phyloP scores from a whole-genome alignment of 208 protist species.

The Plasmodiophora brassicae region DNA sequence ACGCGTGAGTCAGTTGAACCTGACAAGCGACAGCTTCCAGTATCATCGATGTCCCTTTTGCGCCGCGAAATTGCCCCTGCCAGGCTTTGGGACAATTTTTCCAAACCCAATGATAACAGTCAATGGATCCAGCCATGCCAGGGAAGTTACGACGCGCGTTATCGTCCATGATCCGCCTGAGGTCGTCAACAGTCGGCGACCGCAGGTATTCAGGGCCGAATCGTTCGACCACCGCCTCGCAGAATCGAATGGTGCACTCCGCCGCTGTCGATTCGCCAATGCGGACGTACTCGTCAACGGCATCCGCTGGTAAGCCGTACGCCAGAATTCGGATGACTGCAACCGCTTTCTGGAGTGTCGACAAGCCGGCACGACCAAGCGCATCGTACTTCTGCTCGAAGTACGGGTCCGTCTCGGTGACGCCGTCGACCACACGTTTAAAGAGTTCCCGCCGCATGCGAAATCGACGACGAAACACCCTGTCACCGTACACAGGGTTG shows the following conservation, averaged over 20 bases:
- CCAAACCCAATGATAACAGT: constrained; percentile 23
- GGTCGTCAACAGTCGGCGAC: neutral
- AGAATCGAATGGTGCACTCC: neutral
- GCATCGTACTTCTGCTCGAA: neutral
- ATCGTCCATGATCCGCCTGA: neutral
- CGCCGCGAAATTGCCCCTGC: neutral
- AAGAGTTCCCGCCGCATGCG: neutral
- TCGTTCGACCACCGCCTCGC: neutral
- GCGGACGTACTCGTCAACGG: neutral
- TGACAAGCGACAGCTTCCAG: constrained; percentile 2
- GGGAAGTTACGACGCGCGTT: neutral
- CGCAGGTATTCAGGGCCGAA: constrained; percentile 3
- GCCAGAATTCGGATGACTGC: neutral
- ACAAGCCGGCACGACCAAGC: neutral
- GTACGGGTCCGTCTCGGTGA: neutral
- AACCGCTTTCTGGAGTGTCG: neutral
- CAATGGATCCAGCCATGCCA: neutral
- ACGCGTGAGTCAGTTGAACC: too few species aligned
- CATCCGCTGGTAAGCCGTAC: neutral
- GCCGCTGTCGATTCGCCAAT: neutral
- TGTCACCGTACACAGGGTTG: neutral
- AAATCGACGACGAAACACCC: neutral
- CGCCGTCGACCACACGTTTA: neutral
- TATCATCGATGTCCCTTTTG: neutral
- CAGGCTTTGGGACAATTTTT: constrained; percentile 39